Conservation (phyloP, 768 basidiomycete species). For the Leccinum truebloodii region DNA sequence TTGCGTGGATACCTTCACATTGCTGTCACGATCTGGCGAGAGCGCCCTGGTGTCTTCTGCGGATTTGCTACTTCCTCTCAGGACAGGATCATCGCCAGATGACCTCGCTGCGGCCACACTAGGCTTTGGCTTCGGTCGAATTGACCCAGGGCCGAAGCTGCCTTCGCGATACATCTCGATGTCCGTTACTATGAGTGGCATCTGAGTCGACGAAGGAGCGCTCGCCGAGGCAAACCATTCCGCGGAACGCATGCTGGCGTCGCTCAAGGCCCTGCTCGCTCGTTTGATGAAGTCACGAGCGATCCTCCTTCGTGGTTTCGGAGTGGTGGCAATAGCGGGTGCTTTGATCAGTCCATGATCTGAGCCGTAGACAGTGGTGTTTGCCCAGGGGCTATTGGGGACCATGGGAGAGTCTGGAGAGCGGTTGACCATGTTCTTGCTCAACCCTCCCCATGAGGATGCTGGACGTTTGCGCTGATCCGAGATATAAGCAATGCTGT, state of each 20-base stretch:
- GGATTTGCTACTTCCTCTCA: constrained; percentile 4
- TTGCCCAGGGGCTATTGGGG: constrained; percentile 12
- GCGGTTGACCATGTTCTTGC: constrained; percentile 1
- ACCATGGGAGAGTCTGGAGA: constrained; percentile 4
- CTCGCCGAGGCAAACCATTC: constrained; percentile 32
- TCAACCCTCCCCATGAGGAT: constrained; percentile 30
- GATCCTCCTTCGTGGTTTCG: constrained; percentile 14
- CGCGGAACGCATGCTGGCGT: constrained; percentile 32
- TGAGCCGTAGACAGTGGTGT: constrained; percentile 4
- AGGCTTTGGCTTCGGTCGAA: neutral
- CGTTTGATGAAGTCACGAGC: constrained; percentile 20
- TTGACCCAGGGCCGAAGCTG: constrained; percentile 5
- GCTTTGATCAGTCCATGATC: neutral
- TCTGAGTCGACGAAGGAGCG: constrained; percentile 10
- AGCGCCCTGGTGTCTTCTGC: constrained; percentile 1
- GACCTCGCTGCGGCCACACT: neutral
- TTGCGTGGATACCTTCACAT: constrained; percentile 40
- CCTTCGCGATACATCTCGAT: constrained; percentile 32
- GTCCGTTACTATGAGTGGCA: constrained; percentile 20
- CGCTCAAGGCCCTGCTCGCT: constrained; percentile 26
- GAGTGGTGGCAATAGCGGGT: constrained; percentile 10
- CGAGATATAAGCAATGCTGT: constrained; percentile 12
- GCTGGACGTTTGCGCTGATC: constrained; percentile 2
- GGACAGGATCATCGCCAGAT: constrained; percentile 1
- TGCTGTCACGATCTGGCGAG: constrained; percentile 18